Evolutionary conservation across 2,329 filamentous ascomycete genomes (phyloP).

Genomic region (Monascus ruber): DNA sequence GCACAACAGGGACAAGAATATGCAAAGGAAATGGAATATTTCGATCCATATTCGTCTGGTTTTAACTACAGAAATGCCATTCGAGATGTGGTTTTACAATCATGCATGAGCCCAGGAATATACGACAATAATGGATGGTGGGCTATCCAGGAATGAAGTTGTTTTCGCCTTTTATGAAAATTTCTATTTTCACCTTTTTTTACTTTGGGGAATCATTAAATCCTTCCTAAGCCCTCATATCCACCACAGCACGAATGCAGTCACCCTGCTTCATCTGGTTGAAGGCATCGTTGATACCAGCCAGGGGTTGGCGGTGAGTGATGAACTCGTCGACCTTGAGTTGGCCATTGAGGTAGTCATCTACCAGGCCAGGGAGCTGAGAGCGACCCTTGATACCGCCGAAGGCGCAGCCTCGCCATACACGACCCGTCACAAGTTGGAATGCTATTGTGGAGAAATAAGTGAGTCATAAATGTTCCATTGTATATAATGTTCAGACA

Average conservation of each 20-base stretch:
- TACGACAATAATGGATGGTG: too few relatives aligned
- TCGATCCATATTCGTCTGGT: too few relatives aligned
- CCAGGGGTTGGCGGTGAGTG: slow-evolving; percentile 78
- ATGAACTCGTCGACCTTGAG: slow-evolving; percentile 99
- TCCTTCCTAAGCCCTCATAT: slow-evolving; percentile 33
- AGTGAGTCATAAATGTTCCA: too few relatives aligned
- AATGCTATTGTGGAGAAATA: slow-evolving; percentile 53
- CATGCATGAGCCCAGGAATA: too few relatives aligned
- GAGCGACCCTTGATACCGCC: slow-evolving; percentile 95
- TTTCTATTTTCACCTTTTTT: background rate
- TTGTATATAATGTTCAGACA: background rate
- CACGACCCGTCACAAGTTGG: slow-evolving; percentile 93
- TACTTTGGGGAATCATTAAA: background rate
- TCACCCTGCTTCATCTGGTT: slow-evolving; percentile 91
- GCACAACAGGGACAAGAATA: too few relatives aligned
- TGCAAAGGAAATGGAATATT: too few relatives aligned
- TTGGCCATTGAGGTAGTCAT: slow-evolving; percentile 77
- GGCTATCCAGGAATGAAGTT: too few relatives aligned
- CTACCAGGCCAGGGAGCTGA: slow-evolving; percentile 76
- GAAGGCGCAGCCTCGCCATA: slow-evolving; percentile 97
- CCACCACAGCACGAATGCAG: slow-evolving; percentile 90
- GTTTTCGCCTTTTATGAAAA: too few relatives aligned
- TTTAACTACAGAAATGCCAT: too few relatives aligned
- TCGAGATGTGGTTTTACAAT: too few relatives aligned
- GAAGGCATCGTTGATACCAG: slow-evolving; percentile 81